Conservation (phyloP, 2,329 filamentous ascomycete species). For the Claviceps pusilla region DNA sequence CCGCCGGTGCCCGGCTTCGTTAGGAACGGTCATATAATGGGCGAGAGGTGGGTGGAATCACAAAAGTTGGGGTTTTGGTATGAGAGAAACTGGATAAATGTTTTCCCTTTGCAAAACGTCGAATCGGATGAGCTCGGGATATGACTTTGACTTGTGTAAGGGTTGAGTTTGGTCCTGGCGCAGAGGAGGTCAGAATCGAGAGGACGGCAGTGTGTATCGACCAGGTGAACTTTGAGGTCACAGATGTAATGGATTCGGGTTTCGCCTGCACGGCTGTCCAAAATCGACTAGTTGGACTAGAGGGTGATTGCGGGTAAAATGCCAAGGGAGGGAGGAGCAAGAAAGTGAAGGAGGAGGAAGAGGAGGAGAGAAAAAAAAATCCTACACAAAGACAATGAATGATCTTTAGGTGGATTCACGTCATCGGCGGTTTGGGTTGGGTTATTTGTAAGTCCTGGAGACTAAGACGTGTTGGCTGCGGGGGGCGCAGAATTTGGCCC, state of each 20-base stretch:
- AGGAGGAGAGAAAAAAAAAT: not conserved
- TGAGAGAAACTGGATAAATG: no score
- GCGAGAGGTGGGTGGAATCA: not conserved
- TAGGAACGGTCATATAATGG: conserved; percentile 15
- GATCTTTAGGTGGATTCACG: not conserved
- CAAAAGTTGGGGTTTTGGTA: not conserved
- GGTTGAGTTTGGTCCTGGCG: not conserved
- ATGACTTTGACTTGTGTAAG: not conserved
- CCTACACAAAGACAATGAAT: not conserved
- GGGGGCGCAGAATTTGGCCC: not conserved
- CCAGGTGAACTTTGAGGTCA: not conserved
- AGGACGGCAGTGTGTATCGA: not conserved
- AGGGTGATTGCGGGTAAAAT: not conserved
- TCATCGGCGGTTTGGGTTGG: conserved; percentile 1
- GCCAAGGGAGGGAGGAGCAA: not conserved
- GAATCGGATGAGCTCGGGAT: not conserved
- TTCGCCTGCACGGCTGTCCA: not conserved
- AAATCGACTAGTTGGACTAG: not conserved
- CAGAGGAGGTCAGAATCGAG: no score
- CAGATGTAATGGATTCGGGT: not conserved
- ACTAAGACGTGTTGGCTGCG: not conserved
- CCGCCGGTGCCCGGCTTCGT: conserved; percentile 14
- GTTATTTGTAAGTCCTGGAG: not conserved
- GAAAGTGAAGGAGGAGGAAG: not conserved
- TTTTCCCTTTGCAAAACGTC: not conserved